Evolutionary conservation across 306 rosid species (phyloP).

Genomic region (Cotoneaster glaucophyllus): DNA sequence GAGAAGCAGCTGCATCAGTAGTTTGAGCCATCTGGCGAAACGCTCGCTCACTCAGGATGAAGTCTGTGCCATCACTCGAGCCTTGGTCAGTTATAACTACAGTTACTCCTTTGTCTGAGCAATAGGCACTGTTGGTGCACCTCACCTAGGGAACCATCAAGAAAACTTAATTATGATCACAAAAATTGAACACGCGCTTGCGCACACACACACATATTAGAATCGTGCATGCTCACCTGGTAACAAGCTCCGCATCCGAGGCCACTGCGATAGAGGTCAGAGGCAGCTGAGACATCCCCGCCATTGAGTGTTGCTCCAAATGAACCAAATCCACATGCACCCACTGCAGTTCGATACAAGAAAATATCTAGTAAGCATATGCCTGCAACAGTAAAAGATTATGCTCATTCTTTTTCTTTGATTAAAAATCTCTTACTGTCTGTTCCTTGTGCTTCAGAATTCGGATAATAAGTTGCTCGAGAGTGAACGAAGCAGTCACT

Average conservation of each 20-base stretch:
- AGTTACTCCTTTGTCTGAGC: constrained; percentile 64
- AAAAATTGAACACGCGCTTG: neutral
- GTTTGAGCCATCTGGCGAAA: constrained; percentile 65
- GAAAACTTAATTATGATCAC: neutral
- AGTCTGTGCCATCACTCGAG: constrained; percentile 54
- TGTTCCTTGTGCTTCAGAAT: constrained; percentile 72
- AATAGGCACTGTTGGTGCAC: constrained; percentile 54
- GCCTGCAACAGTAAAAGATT: constrained; percentile 6
- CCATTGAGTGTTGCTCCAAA: constrained; percentile 85
- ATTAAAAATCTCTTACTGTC: constrained; percentile 42
- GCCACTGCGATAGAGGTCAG: constrained; percentile 65
- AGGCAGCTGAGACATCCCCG: constrained; percentile 84
- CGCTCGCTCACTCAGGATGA: constrained; percentile 70
- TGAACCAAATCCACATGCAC: constrained; percentile 81
- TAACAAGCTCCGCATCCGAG: constrained; percentile 97
- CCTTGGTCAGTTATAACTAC: constrained; percentile 80
- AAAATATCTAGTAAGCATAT: neutral
- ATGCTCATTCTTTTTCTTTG: neutral
- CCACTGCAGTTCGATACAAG: constrained; percentile 35
- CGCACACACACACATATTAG: neutral
- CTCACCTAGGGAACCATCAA: constrained; percentile 42
- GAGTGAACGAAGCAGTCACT: constrained; percentile 59
- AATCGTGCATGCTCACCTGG: constrained; percentile 41
- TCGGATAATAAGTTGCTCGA: constrained; percentile 74
- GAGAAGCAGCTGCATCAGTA: constrained; percentile 40